These are phyloP conservation scores for Tulasnella sp. DNA, from an alignment of 768 basidiomycete genomes.

Conservation along the genomic window DNA sequence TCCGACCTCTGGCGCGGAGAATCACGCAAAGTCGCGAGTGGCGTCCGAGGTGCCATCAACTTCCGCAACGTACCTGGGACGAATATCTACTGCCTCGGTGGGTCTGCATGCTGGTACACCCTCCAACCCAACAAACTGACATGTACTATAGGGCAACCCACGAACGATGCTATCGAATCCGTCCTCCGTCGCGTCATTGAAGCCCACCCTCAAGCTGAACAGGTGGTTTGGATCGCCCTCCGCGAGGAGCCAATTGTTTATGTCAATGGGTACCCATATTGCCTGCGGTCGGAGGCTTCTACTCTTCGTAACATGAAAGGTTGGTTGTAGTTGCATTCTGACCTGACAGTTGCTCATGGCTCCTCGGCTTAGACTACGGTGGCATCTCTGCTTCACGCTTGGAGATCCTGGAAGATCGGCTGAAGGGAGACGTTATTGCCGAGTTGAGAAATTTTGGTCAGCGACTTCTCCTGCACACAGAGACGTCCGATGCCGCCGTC, in stretches of 20 bases:
- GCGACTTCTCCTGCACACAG: conserved; percentile 76
- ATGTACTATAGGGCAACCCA: conserved; percentile 51
- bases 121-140: background rate
- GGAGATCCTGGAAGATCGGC: conserved; percentile 80
- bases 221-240: conserved; percentile 84
- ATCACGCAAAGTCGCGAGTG: conserved; percentile 43
- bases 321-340: conserved; percentile 23
- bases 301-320: conserved; percentile 92
- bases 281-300: conserved; percentile 66
- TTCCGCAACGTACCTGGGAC: conserved; percentile 75
- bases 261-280: conserved; percentile 87
- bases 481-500: conserved; percentile 74
- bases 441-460: conserved; percentile 79
- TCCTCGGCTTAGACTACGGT: conserved; percentile 50
- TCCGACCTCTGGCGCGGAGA: conserved; percentile 84
- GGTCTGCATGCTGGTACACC: background rate
- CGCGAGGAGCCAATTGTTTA: conserved; percentile 69
- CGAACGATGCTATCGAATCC: conserved; percentile 69
- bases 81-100: conserved; percentile 71
- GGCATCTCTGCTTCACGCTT: conserved; percentile 85
- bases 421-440: conserved; percentile 74
- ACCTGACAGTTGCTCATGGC: background rate
- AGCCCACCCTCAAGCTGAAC: conserved; percentile 45
- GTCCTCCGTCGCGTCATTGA: conserved; percentile 55
- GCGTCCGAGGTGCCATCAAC: conserved; percentile 86